Conservation (phyloP, 768 basidiomycete species). For the Lactarius indigo region DNA sequence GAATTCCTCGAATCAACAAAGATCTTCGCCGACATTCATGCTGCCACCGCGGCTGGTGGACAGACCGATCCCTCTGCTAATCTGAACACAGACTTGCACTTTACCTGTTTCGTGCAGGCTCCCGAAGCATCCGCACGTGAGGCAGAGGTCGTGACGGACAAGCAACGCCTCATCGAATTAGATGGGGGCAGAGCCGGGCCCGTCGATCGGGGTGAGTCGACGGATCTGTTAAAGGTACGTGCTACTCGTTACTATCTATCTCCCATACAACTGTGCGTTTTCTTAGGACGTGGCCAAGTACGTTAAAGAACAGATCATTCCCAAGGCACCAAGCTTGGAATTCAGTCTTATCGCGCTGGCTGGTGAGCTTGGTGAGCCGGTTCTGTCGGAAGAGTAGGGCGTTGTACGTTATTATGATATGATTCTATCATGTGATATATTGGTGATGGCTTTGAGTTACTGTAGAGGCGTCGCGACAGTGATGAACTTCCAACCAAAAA, state of each 20-base stretch:
- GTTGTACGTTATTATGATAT: neutral
- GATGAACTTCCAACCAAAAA: neutral
- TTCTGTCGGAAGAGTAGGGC: neutral
- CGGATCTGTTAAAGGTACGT: conserved; percentile 52
- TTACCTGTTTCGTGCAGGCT: conserved; percentile 80
- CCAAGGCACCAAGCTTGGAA: conserved; percentile 47
- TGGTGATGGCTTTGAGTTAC: neutral
- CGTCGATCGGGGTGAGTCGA: conserved; percentile 69
- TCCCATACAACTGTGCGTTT: neutral
- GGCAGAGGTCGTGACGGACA: conserved; percentile 23
- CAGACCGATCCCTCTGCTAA: conserved; percentile 63
- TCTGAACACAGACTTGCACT: conserved; percentile 76
- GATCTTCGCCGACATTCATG: conserved; percentile 77
- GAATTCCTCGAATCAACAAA: conserved; percentile 69
- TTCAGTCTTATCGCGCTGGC: conserved; percentile 69
- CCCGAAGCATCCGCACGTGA: conserved; percentile 42
- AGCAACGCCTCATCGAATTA: conserved; percentile 67
- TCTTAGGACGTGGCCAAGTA: conserved; percentile 61
- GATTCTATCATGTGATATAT: neutral
- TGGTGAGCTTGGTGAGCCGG: neutral
- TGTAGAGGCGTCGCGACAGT: neutral
- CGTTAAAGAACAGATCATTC: conserved; percentile 58
- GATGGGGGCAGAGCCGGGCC: conserved; percentile 79
- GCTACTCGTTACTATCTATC: conserved; percentile 8
- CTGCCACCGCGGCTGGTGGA: conserved; percentile 60